phyloP scores from a whole-genome alignment of 148 eudicot genomes.

The Mesembryanthemum crystallinum region DNA sequence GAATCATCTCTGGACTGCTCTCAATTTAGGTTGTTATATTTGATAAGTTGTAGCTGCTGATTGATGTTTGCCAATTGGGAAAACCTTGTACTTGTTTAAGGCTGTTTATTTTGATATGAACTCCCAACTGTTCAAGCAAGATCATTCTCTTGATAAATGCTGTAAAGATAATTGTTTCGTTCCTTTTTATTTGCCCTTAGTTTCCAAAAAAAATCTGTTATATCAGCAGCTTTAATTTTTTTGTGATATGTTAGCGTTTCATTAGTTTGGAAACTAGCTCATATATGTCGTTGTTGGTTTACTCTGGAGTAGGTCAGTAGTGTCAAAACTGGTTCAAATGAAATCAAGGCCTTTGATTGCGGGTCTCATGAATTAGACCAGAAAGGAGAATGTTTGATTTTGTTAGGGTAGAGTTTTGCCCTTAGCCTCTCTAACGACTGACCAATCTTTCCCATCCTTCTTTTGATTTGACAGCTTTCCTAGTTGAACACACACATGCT shows the following conservation, averaged over 20 bases:
- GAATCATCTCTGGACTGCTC: slow-evolving; percentile 3
- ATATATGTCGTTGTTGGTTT: too few relatives aligned
- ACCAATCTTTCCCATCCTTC: not conserved
- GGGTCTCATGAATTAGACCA: not conserved
- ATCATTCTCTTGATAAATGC: not conserved
- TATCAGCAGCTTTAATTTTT: too few relatives aligned
- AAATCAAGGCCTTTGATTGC: not conserved
- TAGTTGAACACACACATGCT: not conserved
- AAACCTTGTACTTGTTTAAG: too few relatives aligned
- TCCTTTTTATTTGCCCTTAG: too few relatives aligned
- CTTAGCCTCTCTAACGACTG: not conserved
- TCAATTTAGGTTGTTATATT: not conserved
- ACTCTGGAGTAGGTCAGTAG: too few relatives aligned
- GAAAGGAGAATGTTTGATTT: not conserved
- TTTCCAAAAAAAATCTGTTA: too few relatives aligned
- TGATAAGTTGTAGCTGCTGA: not conserved
- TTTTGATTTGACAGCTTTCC: not conserved
- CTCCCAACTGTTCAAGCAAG: not conserved
- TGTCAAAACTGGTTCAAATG: not conserved
- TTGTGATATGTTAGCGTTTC: too few relatives aligned
- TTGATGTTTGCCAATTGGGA: not conserved
- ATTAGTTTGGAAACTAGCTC: too few relatives aligned
- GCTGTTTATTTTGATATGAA: too few relatives aligned
- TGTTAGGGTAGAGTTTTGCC: not conserved
- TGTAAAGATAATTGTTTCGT: too few relatives aligned